These are phyloP conservation scores for Wickerhamiella qilinensis DNA, from an alignment of 805 yeast species.

Conservation along the genomic window DNA sequence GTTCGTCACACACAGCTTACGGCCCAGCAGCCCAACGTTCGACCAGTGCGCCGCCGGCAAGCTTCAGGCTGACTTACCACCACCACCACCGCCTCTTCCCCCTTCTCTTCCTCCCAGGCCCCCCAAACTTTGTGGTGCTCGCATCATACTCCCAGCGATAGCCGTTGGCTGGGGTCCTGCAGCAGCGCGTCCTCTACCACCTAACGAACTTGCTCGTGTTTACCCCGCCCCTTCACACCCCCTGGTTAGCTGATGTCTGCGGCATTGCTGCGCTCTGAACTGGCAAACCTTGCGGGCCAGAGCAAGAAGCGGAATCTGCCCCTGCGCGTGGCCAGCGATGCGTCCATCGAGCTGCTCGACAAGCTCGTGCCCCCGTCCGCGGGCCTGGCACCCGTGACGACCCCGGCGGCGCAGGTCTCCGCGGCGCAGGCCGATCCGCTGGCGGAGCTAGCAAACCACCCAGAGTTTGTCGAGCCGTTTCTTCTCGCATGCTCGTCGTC, in stretches of 20 bases:
- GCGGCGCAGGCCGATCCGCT: constrained; percentile 7
- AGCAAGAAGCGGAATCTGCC: constrained; percentile 56
- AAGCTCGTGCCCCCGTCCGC: not conserved
- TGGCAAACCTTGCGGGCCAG: constrained; percentile 45
- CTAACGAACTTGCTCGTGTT: no score
- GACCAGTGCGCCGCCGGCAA: no score
- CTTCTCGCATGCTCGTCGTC: constrained; percentile 55
- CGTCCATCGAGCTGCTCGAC: constrained; percentile 9
- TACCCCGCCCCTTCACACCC: not conserved
- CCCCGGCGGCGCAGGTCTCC: not conserved
- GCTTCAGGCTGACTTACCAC: no score
- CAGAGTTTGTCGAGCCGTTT: constrained; percentile 52
- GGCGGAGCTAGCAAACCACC: constrained; percentile 15
- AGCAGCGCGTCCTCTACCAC: no score
- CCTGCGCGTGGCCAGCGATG: constrained; percentile 29
- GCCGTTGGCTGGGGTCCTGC: no score
- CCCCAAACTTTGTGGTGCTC: no score
- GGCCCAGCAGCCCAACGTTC: no score
- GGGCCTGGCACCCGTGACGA: not conserved
- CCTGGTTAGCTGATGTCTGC: not conserved
- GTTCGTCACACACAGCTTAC: no score
- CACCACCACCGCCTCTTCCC: no score
- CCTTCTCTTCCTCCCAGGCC: no score
- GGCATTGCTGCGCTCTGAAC: constrained; percentile 32
- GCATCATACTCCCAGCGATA: no score